Conservation (phyloP, 106 monocot species). For the Xerophyta viscosa region DNA sequence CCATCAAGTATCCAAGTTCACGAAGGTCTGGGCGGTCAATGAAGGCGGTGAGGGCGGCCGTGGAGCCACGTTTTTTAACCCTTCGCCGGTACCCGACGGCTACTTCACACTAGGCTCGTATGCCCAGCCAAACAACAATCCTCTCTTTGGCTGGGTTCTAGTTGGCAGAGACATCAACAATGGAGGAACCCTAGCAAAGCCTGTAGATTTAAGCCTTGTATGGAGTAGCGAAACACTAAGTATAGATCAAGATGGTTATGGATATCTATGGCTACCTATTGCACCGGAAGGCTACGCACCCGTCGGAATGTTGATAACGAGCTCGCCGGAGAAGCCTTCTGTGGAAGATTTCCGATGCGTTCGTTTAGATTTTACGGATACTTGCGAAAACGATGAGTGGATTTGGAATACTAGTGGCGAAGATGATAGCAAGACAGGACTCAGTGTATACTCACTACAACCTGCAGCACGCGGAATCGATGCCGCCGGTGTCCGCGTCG, state of each 20-base stretch:
- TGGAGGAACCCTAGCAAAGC: constrained; percentile 6
- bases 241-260: constrained; percentile 27
- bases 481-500: constrained; percentile 34
- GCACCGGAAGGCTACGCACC: constrained; percentile 59
- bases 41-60: constrained; percentile 32
- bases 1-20: constrained; percentile 42
- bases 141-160: constrained; percentile 59
- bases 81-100: constrained; percentile 42
- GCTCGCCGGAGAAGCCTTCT: constrained; percentile 50
- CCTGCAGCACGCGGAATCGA: constrained; percentile 20
- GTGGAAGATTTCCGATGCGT: constrained; percentile 45
- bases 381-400: constrained; percentile 24
- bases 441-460: constrained; percentile 23
- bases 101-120: constrained; percentile 64
- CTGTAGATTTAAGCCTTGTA: constrained; percentile 49
- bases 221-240: constrained; percentile 37
- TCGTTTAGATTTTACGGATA: constrained; percentile 41
- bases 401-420: constrained; percentile 22
- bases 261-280: constrained; percentile 69
- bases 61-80: constrained; percentile 60
- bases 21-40: constrained; percentile 45
- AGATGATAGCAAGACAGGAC: constrained; percentile 3
- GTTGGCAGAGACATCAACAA: constrained; percentile 22
- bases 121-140: constrained; percentile 48
- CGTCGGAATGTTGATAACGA: constrained; percentile 58